These are phyloP conservation scores for Xylaria venustula DNA, from an alignment of 495 filamentous ascomycete genomes.

Conservation along the genomic window DNA sequence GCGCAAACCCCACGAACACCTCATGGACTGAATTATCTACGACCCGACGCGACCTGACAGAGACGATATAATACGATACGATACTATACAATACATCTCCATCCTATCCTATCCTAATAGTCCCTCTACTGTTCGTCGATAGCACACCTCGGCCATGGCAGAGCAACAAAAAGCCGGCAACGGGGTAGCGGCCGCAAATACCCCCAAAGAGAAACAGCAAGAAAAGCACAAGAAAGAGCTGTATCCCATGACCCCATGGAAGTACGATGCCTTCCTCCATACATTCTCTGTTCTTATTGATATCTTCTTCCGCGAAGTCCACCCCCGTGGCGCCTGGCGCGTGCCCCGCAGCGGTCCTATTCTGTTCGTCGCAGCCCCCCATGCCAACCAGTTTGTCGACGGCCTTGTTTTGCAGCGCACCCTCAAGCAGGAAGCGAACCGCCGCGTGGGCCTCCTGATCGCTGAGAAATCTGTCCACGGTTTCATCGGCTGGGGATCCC, in stretches of 20 bases:
- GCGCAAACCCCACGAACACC: background rate
- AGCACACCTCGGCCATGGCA: conserved; percentile 18
- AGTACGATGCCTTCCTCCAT: conserved; percentile 82
- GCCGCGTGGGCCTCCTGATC: conserved; percentile 87
- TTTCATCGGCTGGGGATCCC: conserved; percentile 81
- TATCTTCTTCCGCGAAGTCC: conserved; percentile 96
- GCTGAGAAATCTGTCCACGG: conserved; percentile 90
- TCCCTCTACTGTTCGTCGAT: background rate
- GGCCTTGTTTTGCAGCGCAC: conserved; percentile 90
- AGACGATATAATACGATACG: background rate
- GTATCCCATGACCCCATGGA: conserved; percentile 67
- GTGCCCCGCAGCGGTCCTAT: conserved; percentile 84
- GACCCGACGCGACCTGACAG: no score
- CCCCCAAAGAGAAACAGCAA: conserved; percentile 20
- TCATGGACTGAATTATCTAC: background rate
- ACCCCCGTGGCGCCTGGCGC: conserved; percentile 90
- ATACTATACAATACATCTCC: background rate
- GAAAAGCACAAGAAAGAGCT: conserved; percentile 49
- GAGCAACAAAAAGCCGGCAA: conserved; percentile 16
- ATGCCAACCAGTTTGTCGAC: conserved; percentile 99
- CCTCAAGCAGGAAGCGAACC: conserved; percentile 77
- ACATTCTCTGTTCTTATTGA: conserved; percentile 81
- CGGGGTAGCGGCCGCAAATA: conserved; percentile 12
- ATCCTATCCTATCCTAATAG: background rate
- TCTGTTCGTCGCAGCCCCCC: conserved; percentile 96